Conservation (phyloP, 2,329 filamentous ascomycete species). For the Fonsecaea erecta region DNA sequence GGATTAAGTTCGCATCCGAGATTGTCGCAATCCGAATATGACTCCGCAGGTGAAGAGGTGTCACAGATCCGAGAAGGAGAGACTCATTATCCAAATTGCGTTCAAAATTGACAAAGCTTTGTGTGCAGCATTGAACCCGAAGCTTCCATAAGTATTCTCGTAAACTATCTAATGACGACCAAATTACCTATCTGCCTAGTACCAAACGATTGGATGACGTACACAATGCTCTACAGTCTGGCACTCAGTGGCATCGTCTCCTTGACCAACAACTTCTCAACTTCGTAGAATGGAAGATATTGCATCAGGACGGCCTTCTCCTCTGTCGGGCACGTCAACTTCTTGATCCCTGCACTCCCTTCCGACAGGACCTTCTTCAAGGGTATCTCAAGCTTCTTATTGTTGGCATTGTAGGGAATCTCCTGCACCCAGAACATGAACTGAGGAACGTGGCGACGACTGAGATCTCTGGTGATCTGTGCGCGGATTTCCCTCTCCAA, state of each 20-base stretch:
- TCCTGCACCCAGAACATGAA: conserved; percentile 22
- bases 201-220: background rate
- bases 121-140: background rate
- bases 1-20: background rate
- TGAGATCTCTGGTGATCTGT: conserved; percentile 68
- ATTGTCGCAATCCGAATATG: background rate
- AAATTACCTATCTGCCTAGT: background rate
- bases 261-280: conserved; percentile 13
- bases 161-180: background rate
- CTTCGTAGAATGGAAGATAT: conserved; percentile 19
- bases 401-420: conserved; percentile 28
- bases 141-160: background rate
- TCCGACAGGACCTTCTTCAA: conserved; percentile 18
- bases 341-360: conserved; percentile 1
- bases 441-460: conserved; percentile 44
- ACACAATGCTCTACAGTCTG: conserved; percentile 2
- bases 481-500: conserved; percentile 65
- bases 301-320: conserved; percentile 18
- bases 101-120: background rate
- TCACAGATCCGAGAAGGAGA: background rate
- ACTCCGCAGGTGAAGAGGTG: background rate
- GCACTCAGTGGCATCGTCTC: background rate
- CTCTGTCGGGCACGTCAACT: conserved; percentile 5
- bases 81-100: background rate
- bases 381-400: conserved; percentile 30